These are phyloP conservation scores for Pulveroboletus frians DNA, from an alignment of 768 basidiomycete genomes.

Conservation along the genomic window DNA sequence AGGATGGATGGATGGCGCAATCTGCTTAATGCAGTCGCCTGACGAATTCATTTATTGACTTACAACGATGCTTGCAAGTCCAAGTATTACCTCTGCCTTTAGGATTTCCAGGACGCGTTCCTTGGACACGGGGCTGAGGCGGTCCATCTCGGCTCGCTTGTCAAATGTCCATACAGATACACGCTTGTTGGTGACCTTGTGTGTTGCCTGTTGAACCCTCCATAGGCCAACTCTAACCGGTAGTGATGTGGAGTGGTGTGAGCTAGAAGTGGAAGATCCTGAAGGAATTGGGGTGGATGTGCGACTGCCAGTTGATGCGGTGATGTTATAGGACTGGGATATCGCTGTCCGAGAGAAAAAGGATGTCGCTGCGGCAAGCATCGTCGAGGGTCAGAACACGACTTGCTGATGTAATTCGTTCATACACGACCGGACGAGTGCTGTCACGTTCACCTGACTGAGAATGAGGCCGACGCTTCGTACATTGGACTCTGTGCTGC, in stretches of 20 bases:
- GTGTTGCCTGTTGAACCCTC: constrained; percentile 80
- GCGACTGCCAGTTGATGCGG: constrained; percentile 33
- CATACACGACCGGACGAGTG: constrained; percentile 1
- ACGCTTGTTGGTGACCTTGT: constrained; percentile 85
- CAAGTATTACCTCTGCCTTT: constrained; percentile 74
- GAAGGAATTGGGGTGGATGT: constrained; percentile 35
- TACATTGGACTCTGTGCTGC: constrained; percentile 33
- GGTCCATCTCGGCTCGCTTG: constrained; percentile 75
- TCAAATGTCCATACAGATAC: constrained; percentile 93
- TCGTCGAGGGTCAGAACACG: too few species aligned
- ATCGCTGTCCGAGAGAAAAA: constrained; percentile 80
- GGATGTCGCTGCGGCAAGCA: constrained; percentile 80
- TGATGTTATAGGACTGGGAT: constrained; percentile 74
- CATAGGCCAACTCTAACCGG: constrained; percentile 71
- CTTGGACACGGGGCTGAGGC: constrained; percentile 54
- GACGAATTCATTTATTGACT: constrained; percentile 8
- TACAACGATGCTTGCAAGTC: not conserved
- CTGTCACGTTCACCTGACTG: not conserved
- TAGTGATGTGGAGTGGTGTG: constrained; percentile 41
- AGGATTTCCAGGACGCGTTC: constrained; percentile 79
- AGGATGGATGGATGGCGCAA: constrained; percentile 92
- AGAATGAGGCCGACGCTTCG: constrained; percentile 50
- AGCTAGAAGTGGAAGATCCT: constrained; percentile 24
- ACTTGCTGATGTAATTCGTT: constrained; percentile 10
- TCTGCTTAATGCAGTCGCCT: constrained; percentile 81